Evolutionary conservation across 2,329 filamentous ascomycete genomes (phyloP).

Genomic region (Sodiomyces alkalinus): DNA sequence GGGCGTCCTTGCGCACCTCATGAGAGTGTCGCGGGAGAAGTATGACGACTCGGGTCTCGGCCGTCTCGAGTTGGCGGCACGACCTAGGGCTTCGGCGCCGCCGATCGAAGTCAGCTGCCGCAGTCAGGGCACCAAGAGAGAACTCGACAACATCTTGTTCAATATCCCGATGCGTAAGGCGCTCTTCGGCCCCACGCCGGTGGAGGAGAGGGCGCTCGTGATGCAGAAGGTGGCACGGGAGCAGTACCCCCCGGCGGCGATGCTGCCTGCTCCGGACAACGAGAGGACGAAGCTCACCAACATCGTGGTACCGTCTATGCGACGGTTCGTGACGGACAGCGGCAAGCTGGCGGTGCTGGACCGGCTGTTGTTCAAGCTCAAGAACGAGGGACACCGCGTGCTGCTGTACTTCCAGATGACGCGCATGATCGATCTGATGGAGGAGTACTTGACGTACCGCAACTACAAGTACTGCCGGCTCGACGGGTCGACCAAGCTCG

Average conservation of each 20-base stretch:
- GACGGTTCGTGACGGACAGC: constrained; percentile 91
- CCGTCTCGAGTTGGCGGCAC: constrained; percentile 66
- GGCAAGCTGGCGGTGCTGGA: constrained; percentile 92
- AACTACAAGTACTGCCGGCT: constrained; percentile 98
- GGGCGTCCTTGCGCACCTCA: constrained; percentile 57
- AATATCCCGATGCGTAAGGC: constrained; percentile 59
- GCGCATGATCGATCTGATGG: constrained; percentile 98
- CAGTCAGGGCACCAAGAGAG: constrained; percentile 46
- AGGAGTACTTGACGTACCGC: constrained; percentile 95
- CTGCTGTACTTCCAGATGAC: constrained; percentile 99
- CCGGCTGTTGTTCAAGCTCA: constrained; percentile 72
- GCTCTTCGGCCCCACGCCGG: constrained; percentile 49
- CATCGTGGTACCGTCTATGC: constrained; percentile 91
- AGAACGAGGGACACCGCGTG: constrained; percentile 84
- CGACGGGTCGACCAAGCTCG: constrained; percentile 91
- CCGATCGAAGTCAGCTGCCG: constrained; percentile 70
- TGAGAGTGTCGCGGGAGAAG: constrained; percentile 57
- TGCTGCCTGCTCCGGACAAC: constrained; percentile 67
- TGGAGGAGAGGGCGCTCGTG: constrained; percentile 63
- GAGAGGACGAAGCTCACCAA: constrained; percentile 76
- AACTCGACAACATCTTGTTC: constrained; percentile 65
- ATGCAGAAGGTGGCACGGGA: constrained; percentile 52
- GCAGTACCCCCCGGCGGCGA: constrained; percentile 44
- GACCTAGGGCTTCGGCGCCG: constrained; percentile 67
- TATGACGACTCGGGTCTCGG: constrained; percentile 59